These are phyloP conservation scores for Helicostylum pulchrum DNA, from an alignment of 192 early-diverging fungal genomes.

Conservation along the genomic window DNA sequence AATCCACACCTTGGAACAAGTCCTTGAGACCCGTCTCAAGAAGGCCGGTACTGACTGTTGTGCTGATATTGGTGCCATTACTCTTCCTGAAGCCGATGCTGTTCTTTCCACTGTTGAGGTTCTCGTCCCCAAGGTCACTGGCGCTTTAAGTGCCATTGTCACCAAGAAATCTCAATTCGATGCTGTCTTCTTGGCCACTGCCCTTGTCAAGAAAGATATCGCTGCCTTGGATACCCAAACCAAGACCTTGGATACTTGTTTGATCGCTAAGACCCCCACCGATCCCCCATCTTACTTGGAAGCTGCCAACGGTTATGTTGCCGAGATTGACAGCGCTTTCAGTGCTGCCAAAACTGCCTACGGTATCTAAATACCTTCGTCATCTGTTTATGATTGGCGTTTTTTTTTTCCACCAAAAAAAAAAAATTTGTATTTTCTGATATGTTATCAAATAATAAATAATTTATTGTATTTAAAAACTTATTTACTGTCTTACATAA, in stretches of 20 bases:
- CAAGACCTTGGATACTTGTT: neutral
- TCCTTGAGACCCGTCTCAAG: slow-evolving; percentile 7
- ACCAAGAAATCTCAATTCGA: slow-evolving; percentile 17
- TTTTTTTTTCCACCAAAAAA: neutral
- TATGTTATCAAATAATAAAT: too few species aligned
- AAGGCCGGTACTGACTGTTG: neutral
- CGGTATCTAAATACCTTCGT: neutral
- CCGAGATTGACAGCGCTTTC: slow-evolving; percentile 5
- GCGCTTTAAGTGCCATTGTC: neutral
- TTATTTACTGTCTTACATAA: too few species aligned
- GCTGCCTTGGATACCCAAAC: slow-evolving; percentile 2
- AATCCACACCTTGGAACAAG: neutral
- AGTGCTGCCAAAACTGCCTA: slow-evolving; percentile 7
- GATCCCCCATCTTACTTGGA: neutral
- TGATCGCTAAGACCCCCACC: slow-evolving; percentile 13
- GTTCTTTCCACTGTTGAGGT: neutral
- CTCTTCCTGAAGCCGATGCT: slow-evolving; percentile 11
- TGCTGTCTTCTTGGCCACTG: neutral
- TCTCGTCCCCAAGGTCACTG: neutral
- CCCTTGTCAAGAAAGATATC: slow-evolving; percentile 5
- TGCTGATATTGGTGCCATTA: neutral
- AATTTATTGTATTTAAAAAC: too few species aligned
- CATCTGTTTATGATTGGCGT: neutral
- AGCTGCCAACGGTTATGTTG: slow-evolving; percentile 3
- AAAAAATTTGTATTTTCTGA: neutral